Conservation (phyloP, 345 rosid genomes). For the Balakata baccata region DNA sequence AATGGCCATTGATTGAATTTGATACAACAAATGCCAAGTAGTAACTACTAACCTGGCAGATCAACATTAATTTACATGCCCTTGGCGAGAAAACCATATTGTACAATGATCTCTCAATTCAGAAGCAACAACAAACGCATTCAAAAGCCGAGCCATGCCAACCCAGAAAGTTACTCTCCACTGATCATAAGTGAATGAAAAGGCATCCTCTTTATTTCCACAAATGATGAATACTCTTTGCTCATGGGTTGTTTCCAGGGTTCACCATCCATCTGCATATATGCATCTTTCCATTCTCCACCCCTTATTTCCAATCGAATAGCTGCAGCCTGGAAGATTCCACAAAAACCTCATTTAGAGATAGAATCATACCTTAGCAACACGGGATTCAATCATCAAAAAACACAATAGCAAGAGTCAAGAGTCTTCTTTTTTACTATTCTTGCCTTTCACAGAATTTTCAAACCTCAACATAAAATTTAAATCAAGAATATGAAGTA, state of each 20-base stretch:
- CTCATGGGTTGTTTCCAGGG: slow-evolving; percentile 89
- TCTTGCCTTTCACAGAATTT: not conserved
- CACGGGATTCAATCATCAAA: not conserved
- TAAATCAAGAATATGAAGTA: not conserved
- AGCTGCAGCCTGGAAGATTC: slow-evolving; percentile 64
- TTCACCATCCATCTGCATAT: slow-evolving; percentile 98
- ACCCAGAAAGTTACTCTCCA: slow-evolving; percentile 39
- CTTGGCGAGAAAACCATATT: not conserved
- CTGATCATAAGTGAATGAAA: slow-evolving; percentile 61
- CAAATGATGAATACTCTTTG: slow-evolving; percentile 66
- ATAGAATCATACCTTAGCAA: not conserved
- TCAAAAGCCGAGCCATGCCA: not conserved
- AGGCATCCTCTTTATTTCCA: slow-evolving; percentile 79
- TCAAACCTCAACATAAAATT: not conserved
- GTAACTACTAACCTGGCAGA: not conserved
- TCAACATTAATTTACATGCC: slow-evolving; percentile 6
- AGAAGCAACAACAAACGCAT: not conserved
- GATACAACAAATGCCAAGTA: slow-evolving; percentile 15
- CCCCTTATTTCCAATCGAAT: slow-evolving; percentile 84
- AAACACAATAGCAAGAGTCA: not conserved
- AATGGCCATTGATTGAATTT: slow-evolving; percentile 3
- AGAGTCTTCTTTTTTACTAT: not conserved
- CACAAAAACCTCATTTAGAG: not conserved
- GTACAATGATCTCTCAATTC: not conserved
- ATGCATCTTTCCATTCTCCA: slow-evolving; percentile 81